Base-by-base conservation (phyloP, 2,329 filamentous ascomycete species). In the Ambrosiella cleistominuta region DNA sequence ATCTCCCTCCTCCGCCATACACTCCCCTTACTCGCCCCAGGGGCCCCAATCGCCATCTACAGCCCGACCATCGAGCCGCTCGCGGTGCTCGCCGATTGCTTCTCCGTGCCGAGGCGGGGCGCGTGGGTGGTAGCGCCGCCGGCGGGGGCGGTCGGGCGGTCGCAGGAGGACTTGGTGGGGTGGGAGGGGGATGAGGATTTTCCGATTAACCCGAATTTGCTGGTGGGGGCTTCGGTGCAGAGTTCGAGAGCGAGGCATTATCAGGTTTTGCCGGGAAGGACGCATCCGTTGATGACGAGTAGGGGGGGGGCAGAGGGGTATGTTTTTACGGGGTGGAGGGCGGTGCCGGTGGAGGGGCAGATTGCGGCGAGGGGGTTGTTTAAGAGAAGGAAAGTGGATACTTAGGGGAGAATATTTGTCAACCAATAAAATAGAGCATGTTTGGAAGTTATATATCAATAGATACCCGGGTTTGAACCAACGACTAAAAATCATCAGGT, bases 271-370 rank as follows among this genome's bases (percentile, higher is more conserved):
- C 93, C 93, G 0, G 87, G 88, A 0, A 75, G 93, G 57, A 97
- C 93, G 56, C 93, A 98, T 71, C 93, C 93, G 6, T 70, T 94
- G 58, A 98, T 98, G 93, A 95, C 87, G 61, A 82, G 82, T 42
- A 78, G 80, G 45, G 93, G 93, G 17, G 91, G 91, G 0, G 82
- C 88, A 0, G 91, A 97, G 66, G 93, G 93, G 0, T 98, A 88
- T 68, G 68, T 98, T 2, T 89, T 97, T 64, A 91, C 88, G 36
- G 91, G 79, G 0, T 87, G 85, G 67, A 80, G 83, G 63, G 88
- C 93, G 0, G 72, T 91, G 51, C 93, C 93, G 0, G 81, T 86
- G 0, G 80, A 87, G 65, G 88, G 86, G 1, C 82, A 78, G 64
- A 84, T 96, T 3, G 84, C 88, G 65, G 91, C 91, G 1, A 81